A percentile compares a stretch with the other conserved stretches of the same genome.
These are phyloP conservation scores for Allium sativum DNA, from an alignment of 106 monocot species.

Conservation along the genomic window DNA sequence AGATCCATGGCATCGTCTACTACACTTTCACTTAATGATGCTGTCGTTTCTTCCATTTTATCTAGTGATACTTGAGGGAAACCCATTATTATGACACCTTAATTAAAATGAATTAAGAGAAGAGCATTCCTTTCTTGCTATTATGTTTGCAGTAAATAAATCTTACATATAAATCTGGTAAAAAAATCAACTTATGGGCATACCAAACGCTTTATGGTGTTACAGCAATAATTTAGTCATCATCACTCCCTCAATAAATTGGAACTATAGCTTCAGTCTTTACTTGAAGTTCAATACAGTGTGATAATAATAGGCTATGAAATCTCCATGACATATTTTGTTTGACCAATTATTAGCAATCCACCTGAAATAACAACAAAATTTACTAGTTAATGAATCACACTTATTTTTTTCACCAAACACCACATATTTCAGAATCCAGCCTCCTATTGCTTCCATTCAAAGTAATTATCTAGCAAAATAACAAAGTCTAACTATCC, in stretches of 20 bases:
- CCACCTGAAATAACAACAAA: neutral
- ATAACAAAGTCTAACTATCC: no score
- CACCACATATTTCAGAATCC: neutral
- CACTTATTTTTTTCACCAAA: neutral
- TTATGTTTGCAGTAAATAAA: no score
- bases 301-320: neutral
- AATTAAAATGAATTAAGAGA: no score
- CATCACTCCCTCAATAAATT: conserved; percentile 2
- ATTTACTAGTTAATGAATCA: conserved; percentile 2
- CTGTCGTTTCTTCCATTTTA: no score
- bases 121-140: no score
- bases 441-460: neutral
- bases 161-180: neutral
- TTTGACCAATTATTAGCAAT: neutral
- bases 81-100: conserved; percentile 41
- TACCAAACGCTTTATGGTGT: neutral
- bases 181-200: neutral
- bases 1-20: conserved; percentile 22
- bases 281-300: conserved; percentile 7
- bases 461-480: no score
- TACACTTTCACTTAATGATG: conserved; percentile 7
- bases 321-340: neutral
- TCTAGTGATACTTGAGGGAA: conserved; percentile 33
- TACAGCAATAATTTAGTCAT: neutral
- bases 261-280: conserved; percentile 2